A percentile compares a stretch with the other conserved stretches of the same genome.
phyloP scores from a whole-genome alignment of 2,329 filamentous ascomycete genomes.

The Ophiostoma angusticollis region DNA sequence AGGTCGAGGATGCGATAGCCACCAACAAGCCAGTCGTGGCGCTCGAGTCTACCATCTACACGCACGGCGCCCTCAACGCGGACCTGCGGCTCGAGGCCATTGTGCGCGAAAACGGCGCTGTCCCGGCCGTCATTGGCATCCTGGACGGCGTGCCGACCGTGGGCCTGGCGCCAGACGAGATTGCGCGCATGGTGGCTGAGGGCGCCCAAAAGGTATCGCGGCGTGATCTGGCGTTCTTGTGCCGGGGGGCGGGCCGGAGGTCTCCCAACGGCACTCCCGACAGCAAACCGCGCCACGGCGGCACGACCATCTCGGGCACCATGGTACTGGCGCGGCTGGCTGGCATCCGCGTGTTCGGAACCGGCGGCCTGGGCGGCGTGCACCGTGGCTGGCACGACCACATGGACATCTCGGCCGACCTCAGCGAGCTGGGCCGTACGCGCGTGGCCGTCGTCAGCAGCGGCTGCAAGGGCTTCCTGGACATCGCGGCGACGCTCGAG shows the following conservation, averaged over 20 bases:
- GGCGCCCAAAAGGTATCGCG: constrained; percentile 74
- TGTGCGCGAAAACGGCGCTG: constrained; percentile 65
- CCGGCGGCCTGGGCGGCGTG: constrained; percentile 86
- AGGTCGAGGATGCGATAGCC: constrained; percentile 65
- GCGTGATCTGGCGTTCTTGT: constrained; percentile 71
- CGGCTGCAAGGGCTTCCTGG: constrained; percentile 92
- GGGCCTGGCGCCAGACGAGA: constrained; percentile 59
- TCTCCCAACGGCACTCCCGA: constrained; percentile 41
- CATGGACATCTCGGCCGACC: constrained; percentile 89
- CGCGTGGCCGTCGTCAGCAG: constrained; percentile 78
- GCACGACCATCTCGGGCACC: constrained; percentile 86
- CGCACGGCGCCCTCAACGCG: constrained; percentile 75
- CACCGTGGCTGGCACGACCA: constrained; percentile 76
- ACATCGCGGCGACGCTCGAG: constrained; percentile 82
- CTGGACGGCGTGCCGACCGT: constrained; percentile 72
- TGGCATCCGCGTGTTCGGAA: constrained; percentile 86
- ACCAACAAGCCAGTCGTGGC: constrained; percentile 75
- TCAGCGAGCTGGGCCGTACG: constrained; percentile 85
- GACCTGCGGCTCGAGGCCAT: constrained; percentile 61
- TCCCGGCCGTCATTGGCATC: constrained; percentile 86
- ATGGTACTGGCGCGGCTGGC: constrained; percentile 80
- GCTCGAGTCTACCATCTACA: constrained; percentile 93
- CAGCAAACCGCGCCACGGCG: constrained; percentile 62
- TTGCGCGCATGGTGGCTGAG: constrained; percentile 59
- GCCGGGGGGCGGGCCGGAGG: constrained; percentile 37